Evolutionary conservation across 306 rosid genomes (phyloP).

Genomic region (Sindora glabra): DNA sequence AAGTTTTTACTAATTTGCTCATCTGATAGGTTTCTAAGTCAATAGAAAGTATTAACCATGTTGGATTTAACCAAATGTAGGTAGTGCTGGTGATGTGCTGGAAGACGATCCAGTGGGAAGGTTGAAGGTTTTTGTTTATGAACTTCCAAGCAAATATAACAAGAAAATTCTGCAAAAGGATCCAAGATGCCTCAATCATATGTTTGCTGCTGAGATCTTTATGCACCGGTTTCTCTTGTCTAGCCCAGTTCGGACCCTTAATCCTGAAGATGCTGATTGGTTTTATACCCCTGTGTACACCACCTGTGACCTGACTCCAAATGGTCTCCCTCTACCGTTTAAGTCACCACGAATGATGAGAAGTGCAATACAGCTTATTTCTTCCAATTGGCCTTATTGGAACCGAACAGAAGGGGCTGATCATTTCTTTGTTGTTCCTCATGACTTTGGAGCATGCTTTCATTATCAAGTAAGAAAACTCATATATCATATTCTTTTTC

Average conservation of each 20-base stretch:
- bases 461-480: conserved; percentile 73
- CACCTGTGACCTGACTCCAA: conserved; percentile 96
- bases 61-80: conserved; percentile 37
- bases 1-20: not conserved
- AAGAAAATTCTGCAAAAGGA: conserved; percentile 96
- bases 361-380: conserved; percentile 93
- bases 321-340: conserved; percentile 94
- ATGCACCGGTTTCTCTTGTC: conserved; percentile 94
- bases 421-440: conserved; percentile 95
- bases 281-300: conserved; percentile 94
- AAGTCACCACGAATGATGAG: conserved; percentile 98
- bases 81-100: conserved; percentile 97
- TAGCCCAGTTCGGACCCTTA: conserved; percentile 92
- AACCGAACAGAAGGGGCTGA: conserved; percentile 92
- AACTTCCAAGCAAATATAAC: conserved; percentile 97
- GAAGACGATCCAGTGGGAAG: conserved; percentile 98
- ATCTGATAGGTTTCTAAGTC: not conserved
- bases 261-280: conserved; percentile 99
- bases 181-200: conserved; percentile 87
- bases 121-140: conserved; percentile 94
- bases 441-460: conserved; percentile 97
- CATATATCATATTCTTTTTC: not conserved
- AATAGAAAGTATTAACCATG: not conserved
- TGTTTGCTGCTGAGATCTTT: conserved; percentile 99
- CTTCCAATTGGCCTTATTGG: conserved; percentile 99